Evolutionary conservation across 306 rosid species (phyloP).

Genomic region (Cotoneaster glaucophyllus): DNA sequence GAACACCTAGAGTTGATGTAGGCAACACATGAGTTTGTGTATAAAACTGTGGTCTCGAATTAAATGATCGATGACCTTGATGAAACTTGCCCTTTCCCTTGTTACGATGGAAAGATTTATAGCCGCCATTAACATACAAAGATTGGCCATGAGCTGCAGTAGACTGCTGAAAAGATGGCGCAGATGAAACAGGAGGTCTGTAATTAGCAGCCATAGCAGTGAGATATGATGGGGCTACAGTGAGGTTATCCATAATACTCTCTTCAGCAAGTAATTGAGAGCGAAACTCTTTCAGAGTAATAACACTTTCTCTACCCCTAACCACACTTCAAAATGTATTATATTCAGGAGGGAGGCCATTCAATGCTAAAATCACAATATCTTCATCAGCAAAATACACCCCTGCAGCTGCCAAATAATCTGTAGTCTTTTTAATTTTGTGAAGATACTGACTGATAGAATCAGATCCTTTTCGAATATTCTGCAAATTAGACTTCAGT

Average conservation of each 20-base stretch:
- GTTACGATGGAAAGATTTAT: too few species aligned
- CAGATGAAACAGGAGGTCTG: neutral
- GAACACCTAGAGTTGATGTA: too few species aligned
- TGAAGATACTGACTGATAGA: too few species aligned
- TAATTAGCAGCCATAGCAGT: neutral
- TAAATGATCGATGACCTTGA: fast-evolving
- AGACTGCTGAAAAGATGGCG: neutral
- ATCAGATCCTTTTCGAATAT: too few species aligned
- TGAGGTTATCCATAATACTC: neutral
- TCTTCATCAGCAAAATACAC: neutral
- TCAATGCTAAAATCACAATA: neutral
- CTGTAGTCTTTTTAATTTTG: neutral
- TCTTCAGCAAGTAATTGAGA: neutral
- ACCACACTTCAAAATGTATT: neutral
- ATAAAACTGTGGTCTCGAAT: too few species aligned
- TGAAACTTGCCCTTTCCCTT: too few species aligned
- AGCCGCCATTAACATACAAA: neutral
- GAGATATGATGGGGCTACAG: neutral
- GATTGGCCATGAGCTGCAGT: neutral
- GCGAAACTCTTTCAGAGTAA: neutral
- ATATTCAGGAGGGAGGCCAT: neutral
- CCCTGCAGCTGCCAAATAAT: neutral
- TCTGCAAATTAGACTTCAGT: too few species aligned
- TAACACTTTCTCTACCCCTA: neutral
- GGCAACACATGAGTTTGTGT: too few species aligned